phyloP scores from a whole-genome alignment of 2,329 filamentous ascomycete genomes.

The Diaporthe citriasiana region DNA sequence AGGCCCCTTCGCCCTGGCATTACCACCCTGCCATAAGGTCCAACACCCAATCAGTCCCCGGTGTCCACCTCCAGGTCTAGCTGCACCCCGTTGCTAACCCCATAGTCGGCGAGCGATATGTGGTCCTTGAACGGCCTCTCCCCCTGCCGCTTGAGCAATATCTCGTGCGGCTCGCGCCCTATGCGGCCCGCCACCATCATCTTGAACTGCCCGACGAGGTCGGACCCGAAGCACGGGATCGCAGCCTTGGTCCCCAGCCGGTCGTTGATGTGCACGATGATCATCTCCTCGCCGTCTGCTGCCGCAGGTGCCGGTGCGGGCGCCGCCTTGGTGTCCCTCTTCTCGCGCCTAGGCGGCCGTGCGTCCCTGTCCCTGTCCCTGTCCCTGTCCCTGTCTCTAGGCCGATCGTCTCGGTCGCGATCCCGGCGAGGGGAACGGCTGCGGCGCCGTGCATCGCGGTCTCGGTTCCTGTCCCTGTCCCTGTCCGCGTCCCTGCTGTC shows the following conservation, averaged over 20 bases:
- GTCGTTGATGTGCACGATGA: slow-evolving; percentile 94
- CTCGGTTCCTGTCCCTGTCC: slow-evolving; percentile 38
- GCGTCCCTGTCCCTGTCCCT: slow-evolving; percentile 48
- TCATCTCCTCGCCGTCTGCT: slow-evolving; percentile 79
- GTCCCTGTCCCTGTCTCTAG: slow-evolving; percentile 46
- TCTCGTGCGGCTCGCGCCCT: slow-evolving; percentile 90
- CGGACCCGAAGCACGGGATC: slow-evolving; percentile 88
- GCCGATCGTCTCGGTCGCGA: slow-evolving; percentile 44
- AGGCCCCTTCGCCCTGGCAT: neutral
- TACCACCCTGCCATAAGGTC: too few relatives aligned
- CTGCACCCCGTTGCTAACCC: slow-evolving; percentile 90
- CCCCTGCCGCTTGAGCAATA: slow-evolving; percentile 91
- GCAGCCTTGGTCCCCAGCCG: slow-evolving; percentile 95
- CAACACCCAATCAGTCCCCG: slow-evolving; percentile 61
- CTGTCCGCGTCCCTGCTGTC: slow-evolving; percentile 41
- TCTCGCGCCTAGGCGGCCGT: slow-evolving; percentile 46
- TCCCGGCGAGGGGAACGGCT: slow-evolving; percentile 48
- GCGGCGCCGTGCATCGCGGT: slow-evolving; percentile 46
- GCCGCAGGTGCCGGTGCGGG: slow-evolving; percentile 43
- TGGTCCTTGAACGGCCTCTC: slow-evolving; percentile 95
- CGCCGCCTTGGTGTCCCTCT: slow-evolving; percentile 50
- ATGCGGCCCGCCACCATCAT: slow-evolving; percentile 91
- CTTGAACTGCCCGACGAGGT: slow-evolving; percentile 90
- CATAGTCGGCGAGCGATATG: slow-evolving; percentile 90
- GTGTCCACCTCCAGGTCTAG: slow-evolving; percentile 74